Evolutionary conservation across 768 basidiomycete species (phyloP), one percentile per base, ranked within the genome.

Genomic region (Suillus ampliporus): DNA sequence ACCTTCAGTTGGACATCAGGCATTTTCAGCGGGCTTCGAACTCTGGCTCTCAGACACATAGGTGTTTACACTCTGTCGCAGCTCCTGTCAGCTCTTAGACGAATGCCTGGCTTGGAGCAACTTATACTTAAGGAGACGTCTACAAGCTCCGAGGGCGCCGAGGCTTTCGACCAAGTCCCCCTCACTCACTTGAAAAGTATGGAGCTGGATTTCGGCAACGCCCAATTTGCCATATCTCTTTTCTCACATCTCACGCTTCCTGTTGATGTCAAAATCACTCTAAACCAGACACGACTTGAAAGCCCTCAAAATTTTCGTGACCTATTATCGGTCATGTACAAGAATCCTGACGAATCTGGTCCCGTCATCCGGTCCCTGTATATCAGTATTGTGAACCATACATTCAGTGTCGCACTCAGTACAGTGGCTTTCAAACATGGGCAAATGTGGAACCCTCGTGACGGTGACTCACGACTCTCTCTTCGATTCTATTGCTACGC

Each of bases 1-100:
- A 69, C 69, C 59, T 61, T 78, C 46, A 58, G 67, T 8, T 80
- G 78, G 79, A 69, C 73, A 34, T 77, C 74, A 4, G 63, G 69
- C 4, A 65, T 78, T 28, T 67, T n/a, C 23, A 62, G 52, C 44
- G 68, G 69, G 48, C 76, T 82, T 14, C 71, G 71, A 17, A 70
- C 72, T 61, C 68, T 82, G 26, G 73, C 72, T 52, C 62, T 81
- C 6, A 65, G 72, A 38, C 60, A 74, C 58, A 63, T 73, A 4
- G 52, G 19, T 11, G 10, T 19, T n/a, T n/a, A n/a, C n/a, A 44
- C 68, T 19, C 72, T 69, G 34, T 47, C 63, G 2, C 69, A 78
- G 53, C 64, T 81, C 23, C 46, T 79, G 14, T 59, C 69, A 34
- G 71, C 71, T 23, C 72, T 81, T 10, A 63, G 67, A 31, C 62